These are phyloP conservation scores for Acmispon strigosus DNA, from an alignment of 306 rosid genomes.

Conservation along the genomic window DNA sequence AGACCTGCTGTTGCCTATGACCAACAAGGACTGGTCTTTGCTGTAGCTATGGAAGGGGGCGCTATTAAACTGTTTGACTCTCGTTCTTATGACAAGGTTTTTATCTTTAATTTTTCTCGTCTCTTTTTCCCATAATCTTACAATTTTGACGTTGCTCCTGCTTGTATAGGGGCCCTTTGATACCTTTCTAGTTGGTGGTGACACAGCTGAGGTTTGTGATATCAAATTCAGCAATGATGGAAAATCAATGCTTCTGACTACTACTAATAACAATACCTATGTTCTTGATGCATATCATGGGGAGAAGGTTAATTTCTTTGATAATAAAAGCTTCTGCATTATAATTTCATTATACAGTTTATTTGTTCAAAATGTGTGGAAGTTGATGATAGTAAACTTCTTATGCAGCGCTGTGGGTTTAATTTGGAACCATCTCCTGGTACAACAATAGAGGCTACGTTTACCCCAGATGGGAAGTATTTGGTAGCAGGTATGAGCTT, in stretches of 20 bases:
- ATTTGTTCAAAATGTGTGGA: background rate
- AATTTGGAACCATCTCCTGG: constrained; percentile 89
- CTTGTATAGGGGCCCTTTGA: constrained; percentile 87
- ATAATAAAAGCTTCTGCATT: constrained; percentile 7
- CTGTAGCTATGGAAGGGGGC: constrained; percentile 99
- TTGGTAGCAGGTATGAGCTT: constrained; percentile 64
- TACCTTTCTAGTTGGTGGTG: constrained; percentile 97
- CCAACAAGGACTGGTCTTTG: constrained; percentile 97
- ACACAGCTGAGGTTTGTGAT: constrained; percentile 92
- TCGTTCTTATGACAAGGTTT: constrained; percentile 94
- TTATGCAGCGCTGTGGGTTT: constrained; percentile 84
- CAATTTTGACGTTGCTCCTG: constrained; percentile 19
- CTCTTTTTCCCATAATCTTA: constrained; percentile 12
- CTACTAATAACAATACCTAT: constrained; percentile 74
- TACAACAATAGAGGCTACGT: constrained; percentile 75
- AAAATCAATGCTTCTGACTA: constrained; percentile 92
- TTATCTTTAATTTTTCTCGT: constrained; percentile 13
- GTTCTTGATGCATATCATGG: constrained; percentile 96
- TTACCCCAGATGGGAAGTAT: constrained; percentile 93
- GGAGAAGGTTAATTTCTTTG: constrained; percentile 60
- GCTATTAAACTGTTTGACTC: constrained; percentile 95
- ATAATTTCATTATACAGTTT: background rate
- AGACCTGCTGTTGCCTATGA: constrained; percentile 97
- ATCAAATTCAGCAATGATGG: constrained; percentile 97
- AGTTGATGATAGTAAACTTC: constrained; percentile 11